Evolutionary conservation across 1,139 yeast genomes (phyloP), one percentile per base, ranked within the genome.

Genomic region (Saccharomyces uvarum): DNA sequence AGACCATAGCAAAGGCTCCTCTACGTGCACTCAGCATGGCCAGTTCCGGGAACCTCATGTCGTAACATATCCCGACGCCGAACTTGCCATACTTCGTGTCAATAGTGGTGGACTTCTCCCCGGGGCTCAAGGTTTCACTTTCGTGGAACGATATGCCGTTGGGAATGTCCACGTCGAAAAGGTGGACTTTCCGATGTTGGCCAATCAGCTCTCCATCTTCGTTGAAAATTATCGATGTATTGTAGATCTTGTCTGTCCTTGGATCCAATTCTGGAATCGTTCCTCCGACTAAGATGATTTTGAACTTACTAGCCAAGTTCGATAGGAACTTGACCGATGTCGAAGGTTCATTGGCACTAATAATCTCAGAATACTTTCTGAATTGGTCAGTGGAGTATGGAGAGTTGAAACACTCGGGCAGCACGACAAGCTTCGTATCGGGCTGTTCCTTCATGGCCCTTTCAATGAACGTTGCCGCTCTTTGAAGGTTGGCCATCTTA

Each of bases 11-110:
- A 72, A 89, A 89, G 0, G 96, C 84, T 55, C 82, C 82, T 42
- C 75, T 70, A 60, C 97, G 79, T 3, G 95, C 83, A 7, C 95
- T 90, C 24, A 85, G 77, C 62, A 83, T 79, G 1, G 97, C 96
- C 60, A 90, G 76, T 70, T 91, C 97, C 0, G 96, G 97, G 75
- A 91, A 91, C 61, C 98, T 76, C 62, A 91, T 82, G 67, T 91
- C 98, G 70, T 91, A 91, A 71, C 97, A 89, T 61, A 91, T 90
- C 6, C 95, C 97, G 54, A 90, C 77, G 1, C 98, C 98, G 32
- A 88, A 81, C 56, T 78, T 83, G 49, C 96, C 96, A 63, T 75
- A 82, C 27, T 81, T 86, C 1, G 84, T 84, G 53, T 81, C 78
- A 61, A 88, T 79, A 7, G 88, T 84, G 0, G 98, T 88, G 48